Evolutionary conservation across 2,329 filamentous ascomycete genomes (phyloP), one percentile per base, ranked within the genome.

Genomic region (Alternaria arborescens): DNA sequence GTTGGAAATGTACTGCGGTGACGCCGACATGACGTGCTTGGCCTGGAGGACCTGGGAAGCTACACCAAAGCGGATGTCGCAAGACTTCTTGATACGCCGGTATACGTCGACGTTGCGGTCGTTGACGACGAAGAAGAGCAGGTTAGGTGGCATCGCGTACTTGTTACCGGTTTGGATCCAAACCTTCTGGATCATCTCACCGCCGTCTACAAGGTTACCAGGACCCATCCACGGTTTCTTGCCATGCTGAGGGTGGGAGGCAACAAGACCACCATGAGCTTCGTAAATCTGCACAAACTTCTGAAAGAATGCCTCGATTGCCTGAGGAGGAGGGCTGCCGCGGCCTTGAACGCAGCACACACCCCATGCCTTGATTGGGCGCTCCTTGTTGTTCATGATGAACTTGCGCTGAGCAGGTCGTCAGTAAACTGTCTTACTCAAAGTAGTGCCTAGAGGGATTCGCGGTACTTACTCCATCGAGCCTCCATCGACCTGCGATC

Each of bases 1-100:
- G 64, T 99, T 99, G 1, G 92, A 95, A 71, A 92, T 90, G 79
- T 98, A 98, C 71, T 99, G 95, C 0, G 85, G 85, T 22, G 91
- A 87, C 16, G 86, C 87, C 75, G 90, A 90, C 38, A 81, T 71
- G 1, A 94, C 91, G 60, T 96, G 90, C 0, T 81, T 80, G 3
- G 84, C 82, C 66, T 93, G 89, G n/a, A 98, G 75, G 64, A 94
- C 90, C 75, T 98, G 95, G 0, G 93, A 92, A 0, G 93, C 84
- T 14, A 94, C 86, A n/a, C 91, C 93, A 66, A 88, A 94, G 34
- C 92, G 89, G 72, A 92, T 94, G 69, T 99, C 95, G 62, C 88
- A 90, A 26, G 87, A 92, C 79, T 94, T 94, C 87, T 99, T 99
- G 76, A 98, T 86, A 0, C 92, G 88, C 53, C 92, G 88, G 70